Percentiles rank a stretch among this genome's conserved stretches.
These are phyloP conservation scores for Cicer chorassanicum DNA, from an alignment of 306 rosid species.

Conservation along the genomic window DNA sequence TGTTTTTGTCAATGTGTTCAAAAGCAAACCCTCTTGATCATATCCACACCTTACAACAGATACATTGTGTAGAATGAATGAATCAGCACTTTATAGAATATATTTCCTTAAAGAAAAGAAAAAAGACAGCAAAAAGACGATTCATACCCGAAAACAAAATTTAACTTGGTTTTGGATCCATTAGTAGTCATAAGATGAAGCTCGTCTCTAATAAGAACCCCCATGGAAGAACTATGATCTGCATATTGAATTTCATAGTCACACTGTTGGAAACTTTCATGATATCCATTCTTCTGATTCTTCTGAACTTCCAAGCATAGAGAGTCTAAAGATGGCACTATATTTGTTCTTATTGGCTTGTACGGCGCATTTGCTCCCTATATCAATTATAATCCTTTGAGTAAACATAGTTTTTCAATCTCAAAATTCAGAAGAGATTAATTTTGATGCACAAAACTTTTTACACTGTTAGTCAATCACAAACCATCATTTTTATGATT, in stretches of 20 bases:
- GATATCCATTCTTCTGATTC: conserved; percentile 50
- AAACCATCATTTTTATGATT: too few species aligned
- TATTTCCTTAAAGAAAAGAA: not conserved
- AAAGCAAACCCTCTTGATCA: conserved; percentile 79
- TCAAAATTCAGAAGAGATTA: not conserved
- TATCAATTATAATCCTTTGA: conserved; percentile 48
- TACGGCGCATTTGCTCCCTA: conserved; percentile 76
- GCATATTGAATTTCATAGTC: conserved; percentile 87
- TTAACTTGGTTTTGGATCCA: conserved; percentile 63
- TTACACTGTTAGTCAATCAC: too few species aligned
- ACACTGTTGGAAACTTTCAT: conserved; percentile 66
- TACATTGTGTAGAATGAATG: not conserved
- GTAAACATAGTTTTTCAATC: conserved; percentile 34
- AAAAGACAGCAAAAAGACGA: not conserved
- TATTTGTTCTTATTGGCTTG: conserved; percentile 65
- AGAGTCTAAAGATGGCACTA: conserved; percentile 56
- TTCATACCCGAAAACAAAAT: conserved; percentile 74
- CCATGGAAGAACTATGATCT: conserved; percentile 80
- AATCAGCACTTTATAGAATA: conserved; percentile 43
- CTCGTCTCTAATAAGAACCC: conserved; percentile 75
- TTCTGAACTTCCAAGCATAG: conserved; percentile 69
- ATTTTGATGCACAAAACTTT: too few species aligned
- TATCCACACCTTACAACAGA: conserved; percentile 73
- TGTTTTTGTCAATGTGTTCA: conserved; percentile 66
- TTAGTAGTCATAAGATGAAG: conserved; percentile 58